phyloP scores from a whole-genome alignment of 257 asterid genomes.

The Coffea eugenioides region DNA sequence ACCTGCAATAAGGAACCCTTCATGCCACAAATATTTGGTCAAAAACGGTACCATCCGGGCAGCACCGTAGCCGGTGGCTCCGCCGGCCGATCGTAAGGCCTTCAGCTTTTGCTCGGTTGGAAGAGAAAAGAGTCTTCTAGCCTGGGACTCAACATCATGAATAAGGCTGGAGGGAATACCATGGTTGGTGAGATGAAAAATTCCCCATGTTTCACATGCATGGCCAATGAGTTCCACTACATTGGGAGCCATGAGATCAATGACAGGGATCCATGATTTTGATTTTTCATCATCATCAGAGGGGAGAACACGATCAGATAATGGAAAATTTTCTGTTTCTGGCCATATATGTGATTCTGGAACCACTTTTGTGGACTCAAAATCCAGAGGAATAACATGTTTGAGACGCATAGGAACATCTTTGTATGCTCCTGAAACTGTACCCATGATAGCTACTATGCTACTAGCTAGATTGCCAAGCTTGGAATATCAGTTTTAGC shows the following conservation, averaged over 20 bases:
- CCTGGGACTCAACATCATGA: slow-evolving; percentile 48
- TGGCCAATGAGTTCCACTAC: slow-evolving; percentile 43
- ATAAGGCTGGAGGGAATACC: slow-evolving; percentile 37
- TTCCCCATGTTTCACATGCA: slow-evolving; percentile 65
- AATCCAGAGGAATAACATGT: slow-evolving; percentile 66
- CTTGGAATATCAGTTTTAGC: background rate
- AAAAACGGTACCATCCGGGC: slow-evolving; percentile 70
- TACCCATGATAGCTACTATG: slow-evolving; percentile 11
- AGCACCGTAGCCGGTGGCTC: slow-evolving; percentile 75
- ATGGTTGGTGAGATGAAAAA: slow-evolving; percentile 60
- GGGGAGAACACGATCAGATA: background rate
- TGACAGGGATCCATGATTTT: slow-evolving; percentile 25
- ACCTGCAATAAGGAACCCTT: slow-evolving; percentile 79
- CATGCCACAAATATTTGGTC: slow-evolving; percentile 76
- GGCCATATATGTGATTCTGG: slow-evolving; percentile 74
- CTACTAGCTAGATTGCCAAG: background rate
- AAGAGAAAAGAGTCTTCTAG: slow-evolving; percentile 45
- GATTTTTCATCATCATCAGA: background rate
- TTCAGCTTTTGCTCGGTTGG: slow-evolving; percentile 42
- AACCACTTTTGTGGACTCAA: slow-evolving; percentile 35
- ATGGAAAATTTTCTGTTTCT: slow-evolving; percentile 12
- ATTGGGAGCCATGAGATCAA: slow-evolving; percentile 50
- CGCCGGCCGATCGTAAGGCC: slow-evolving; percentile 48
- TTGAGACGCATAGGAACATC: slow-evolving; percentile 39
- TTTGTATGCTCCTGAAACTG: slow-evolving; percentile 54